Evolutionary conservation across 768 basidiomycete genomes (phyloP), one percentile per base, ranked within the genome.

Genomic region (Mycena epipterygia): DNA sequence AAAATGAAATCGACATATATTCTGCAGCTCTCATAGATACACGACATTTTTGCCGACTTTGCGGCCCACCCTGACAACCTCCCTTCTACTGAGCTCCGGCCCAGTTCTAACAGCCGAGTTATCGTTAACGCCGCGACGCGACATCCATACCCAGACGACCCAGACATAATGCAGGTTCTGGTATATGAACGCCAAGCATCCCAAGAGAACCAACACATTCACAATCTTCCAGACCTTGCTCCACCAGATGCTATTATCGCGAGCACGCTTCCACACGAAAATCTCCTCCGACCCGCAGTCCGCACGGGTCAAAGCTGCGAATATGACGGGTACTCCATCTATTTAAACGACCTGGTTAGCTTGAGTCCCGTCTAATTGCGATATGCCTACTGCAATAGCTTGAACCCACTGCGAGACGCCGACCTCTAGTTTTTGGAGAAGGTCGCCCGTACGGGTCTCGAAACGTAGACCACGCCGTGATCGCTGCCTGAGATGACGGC

Each of bases 231-330:
- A 27, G 19, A 59, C 8, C 17, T 46, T 42, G 17, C 23, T 23
- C 41, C 17, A 46, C 19, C 41, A 29, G 58, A 41, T 4, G n/a
- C n/a, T n/a, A n/a, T n/a, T n/a, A n/a, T n/a, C n/a, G n/a, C n/a
- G n/a, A n/a, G n/a, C n/a, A n/a, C 41, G 58, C 42, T 59, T 59
- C 58, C 42, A 59, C 9, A 59, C 29, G 29, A 59, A 59, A 7
- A 59, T 59, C 25, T 59, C 58, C 42, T 59, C 58, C 29, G 16
- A 46, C 7, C 17, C 27, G n/a, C 32, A 27, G 7, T 21, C 16
- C 5, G 58, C 41, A 6, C 42, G 27, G 27, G 42, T 59, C 58
- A 21, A 13, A 42, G n/a, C n/a, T n/a, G n/a, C n/a, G n/a, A n/a
- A n/a, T n/a, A n/a, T n/a, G n/a, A n/a, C n/a, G n/a, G n/a, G n/a